Evolutionary conservation across 1,284 basidiomycete genomes (phyloP), one percentile per base, ranked within the genome.

Genomic region (Cryptococcus sp.): DNA sequence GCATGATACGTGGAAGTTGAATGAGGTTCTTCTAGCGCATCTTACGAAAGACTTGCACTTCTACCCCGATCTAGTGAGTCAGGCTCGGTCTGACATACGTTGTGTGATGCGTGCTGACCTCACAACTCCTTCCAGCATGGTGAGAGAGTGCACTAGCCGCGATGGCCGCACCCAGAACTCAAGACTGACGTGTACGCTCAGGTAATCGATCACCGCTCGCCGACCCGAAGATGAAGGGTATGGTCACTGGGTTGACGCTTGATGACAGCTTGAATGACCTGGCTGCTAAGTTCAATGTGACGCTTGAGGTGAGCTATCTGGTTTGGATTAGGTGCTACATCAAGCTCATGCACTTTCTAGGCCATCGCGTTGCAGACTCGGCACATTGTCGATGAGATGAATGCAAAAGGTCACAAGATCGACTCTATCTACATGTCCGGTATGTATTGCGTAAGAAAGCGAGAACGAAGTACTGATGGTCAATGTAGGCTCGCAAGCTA

Each of bases 141-240:
- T 54, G 23, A 52, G 17, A 19, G 13, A 35, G 10, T 13, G 10
- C 27, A 48, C 25, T 38, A 16, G 4, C 8, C 31, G 31, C 10
- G 10, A 10, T 35, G 31, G 10, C 5, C 10, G 31, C 8, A 35
- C 8, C 8, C 2, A 35, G 31, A 10, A 35, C 13, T 5, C 13
- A 2, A 35, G 7, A 35, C 8, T 35, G 31, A 35, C 10, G 31
- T 31, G 27, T 31, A 35, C 13, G 5, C 31, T 45, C 72, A 90
- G 92, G 93, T 38, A 99, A 99, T 79, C 86, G 95, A 60, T 97
- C 94, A 0, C 96, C 95, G 0, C 87, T 99, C 49, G 95, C 95
- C 1, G 96, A 99, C 76, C 84, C 90, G 23, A 86, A 85, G 55
- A 97, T 98, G 93, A 84, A 88, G 42, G 95, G 96, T 19, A 90